Evolutionary conservation across 768 basidiomycete species (phyloP).

Genomic region (Mrakia gelida): DNA sequence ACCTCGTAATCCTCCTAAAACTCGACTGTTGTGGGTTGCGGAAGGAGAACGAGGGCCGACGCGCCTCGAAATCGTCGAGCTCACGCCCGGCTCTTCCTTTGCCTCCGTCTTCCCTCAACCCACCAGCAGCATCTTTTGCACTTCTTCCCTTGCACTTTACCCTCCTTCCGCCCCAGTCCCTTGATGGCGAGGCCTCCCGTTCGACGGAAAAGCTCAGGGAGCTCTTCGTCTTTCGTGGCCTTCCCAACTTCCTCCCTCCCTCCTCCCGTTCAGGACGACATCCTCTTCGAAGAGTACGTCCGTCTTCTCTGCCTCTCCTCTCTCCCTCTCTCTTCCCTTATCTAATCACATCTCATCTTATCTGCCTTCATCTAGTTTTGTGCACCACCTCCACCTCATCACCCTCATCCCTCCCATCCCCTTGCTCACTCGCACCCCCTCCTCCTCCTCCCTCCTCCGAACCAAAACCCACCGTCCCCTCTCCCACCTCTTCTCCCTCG

Average conservation of each 20-base stretch:
- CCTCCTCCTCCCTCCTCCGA: neutral
- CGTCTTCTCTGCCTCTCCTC: neutral
- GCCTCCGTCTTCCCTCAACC: neutral
- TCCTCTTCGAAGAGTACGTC: conserved; percentile 11
- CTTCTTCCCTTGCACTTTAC: neutral
- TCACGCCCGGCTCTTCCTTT: neutral
- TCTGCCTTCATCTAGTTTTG: neutral
- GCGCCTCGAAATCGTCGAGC: too few species aligned
- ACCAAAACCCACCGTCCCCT: conserved; percentile 1
- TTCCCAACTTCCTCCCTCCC: neutral
- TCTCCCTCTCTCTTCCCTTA: neutral
- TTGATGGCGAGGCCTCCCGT: too few species aligned
- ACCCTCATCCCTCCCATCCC: neutral
- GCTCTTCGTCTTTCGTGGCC: neutral
- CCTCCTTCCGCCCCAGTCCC: too few species aligned
- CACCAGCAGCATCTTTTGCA: neutral
- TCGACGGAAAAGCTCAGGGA: neutral
- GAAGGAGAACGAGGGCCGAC: neutral
- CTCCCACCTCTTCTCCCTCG: neutral
- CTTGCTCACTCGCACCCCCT: neutral
- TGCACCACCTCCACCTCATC: neutral
- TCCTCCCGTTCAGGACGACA: neutral
- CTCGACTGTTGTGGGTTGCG: conserved; percentile 2
- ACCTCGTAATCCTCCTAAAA: too few species aligned
- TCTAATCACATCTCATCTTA: neutral